Percentiles rank a stretch among this genome's conserved stretches.
phyloP scores from a whole-genome alignment of 2,329 filamentous ascomycete species.

The Nigrospora sphaerica region DNA sequence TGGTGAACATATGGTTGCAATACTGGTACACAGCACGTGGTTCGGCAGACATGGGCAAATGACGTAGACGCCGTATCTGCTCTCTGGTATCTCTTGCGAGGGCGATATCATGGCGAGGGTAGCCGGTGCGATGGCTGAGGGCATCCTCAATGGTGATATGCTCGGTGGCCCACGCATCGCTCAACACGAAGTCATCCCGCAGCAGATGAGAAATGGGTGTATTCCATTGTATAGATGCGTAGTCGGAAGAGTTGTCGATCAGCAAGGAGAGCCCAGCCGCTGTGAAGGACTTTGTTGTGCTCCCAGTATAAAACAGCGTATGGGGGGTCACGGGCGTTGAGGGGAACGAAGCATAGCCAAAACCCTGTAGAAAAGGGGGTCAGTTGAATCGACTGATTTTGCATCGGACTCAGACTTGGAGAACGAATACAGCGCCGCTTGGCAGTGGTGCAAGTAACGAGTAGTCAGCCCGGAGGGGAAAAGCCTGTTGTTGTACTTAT shows the following conservation, averaged over 20 bases:
- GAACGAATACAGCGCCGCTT: background rate
- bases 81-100: constrained; percentile 23
- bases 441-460: background rate
- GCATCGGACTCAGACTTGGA: background rate
- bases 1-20: constrained; percentile 42
- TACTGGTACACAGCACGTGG: constrained; percentile 33
- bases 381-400: background rate
- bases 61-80: constrained; percentile 33
- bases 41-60: constrained; percentile 28
- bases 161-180: constrained; percentile 35
- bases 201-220: constrained; percentile 39
- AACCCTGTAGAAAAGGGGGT: constrained; percentile 22
- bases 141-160: constrained; percentile 48
- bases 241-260: constrained; percentile 33
- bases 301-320: constrained; percentile 48
- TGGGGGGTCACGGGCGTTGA: constrained; percentile 30
- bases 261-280: constrained; percentile 42
- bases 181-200: constrained; percentile 43
- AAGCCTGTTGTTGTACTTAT: background rate
- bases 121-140: constrained; percentile 43
- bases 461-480: background rate
- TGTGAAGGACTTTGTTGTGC: constrained; percentile 49
- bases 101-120: constrained; percentile 33
- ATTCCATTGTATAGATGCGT: constrained; percentile 35
- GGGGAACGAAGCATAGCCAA: constrained; percentile 27